Evolutionary conservation across 495 filamentous ascomycete species (phyloP).

Genomic region (Rhizodiscina lignyota): DNA sequence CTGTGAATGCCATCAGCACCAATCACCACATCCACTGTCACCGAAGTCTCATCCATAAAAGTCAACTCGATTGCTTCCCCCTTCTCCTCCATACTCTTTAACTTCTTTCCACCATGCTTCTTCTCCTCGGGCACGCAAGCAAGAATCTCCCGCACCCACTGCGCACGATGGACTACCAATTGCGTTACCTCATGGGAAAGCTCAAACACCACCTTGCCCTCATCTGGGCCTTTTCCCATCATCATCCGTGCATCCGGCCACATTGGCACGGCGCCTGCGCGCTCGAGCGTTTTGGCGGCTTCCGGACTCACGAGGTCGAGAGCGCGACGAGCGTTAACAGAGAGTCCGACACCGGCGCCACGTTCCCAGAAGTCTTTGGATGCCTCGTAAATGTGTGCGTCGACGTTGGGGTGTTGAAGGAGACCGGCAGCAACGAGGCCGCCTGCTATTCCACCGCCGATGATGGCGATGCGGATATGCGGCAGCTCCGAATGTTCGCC

Average conservation of each 20-base stretch:
- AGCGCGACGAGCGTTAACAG: slow-evolving; percentile 5
- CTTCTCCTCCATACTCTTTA: too few relatives aligned
- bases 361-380: slow-evolving; percentile 17
- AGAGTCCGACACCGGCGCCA: slow-evolving; percentile 15
- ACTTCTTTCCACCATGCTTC: too few relatives aligned
- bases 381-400: slow-evolving; percentile 20
- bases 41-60: slow-evolving; percentile 1
- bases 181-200: too few relatives aligned
- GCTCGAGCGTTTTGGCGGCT: slow-evolving; percentile 1
- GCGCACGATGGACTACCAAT: too few relatives aligned
- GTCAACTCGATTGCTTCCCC: slow-evolving; percentile 7
- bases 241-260: too few relatives aligned
- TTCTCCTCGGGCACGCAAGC: too few relatives aligned
- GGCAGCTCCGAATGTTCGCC: too few relatives aligned
- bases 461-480: slow-evolving; percentile 24
- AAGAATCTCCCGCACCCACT: too few relatives aligned
- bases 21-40: slow-evolving; percentile 4
- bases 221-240: too few relatives aligned
- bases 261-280: slow-evolving; percentile 7
- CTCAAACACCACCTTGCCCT: too few relatives aligned
- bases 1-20: slow-evolving; percentile 4
- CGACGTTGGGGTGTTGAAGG: slow-evolving; percentile 16
- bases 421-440: slow-evolving; percentile 16
- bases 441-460: slow-evolving; percentile 20
- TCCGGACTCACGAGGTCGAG: slow-evolving; percentile 1